These are phyloP conservation scores for Colletotrichum tropicale DNA, from an alignment of 2,329 filamentous ascomycete genomes.

Conservation along the genomic window DNA sequence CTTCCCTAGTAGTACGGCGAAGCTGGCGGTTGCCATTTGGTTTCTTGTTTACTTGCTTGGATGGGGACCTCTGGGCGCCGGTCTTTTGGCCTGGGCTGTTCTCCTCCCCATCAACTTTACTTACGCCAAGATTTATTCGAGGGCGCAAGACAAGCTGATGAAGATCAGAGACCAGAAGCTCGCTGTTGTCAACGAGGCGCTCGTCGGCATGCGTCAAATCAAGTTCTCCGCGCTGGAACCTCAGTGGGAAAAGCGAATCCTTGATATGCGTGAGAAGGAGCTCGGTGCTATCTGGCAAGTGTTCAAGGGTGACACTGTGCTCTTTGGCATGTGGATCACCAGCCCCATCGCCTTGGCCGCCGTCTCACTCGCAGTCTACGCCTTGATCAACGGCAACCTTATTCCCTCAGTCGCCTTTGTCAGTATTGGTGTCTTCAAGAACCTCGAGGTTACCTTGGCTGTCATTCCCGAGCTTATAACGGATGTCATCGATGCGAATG, in stretches of 20 bases:
- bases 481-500: constrained; percentile 71
- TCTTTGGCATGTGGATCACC: constrained; percentile 73
- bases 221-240: constrained; percentile 81
- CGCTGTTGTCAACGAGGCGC: constrained; percentile 75
- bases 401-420: constrained; percentile 80
- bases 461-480: constrained; percentile 77
- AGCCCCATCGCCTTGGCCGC: constrained; percentile 77
- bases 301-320: constrained; percentile 66
- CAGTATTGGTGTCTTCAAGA: constrained; percentile 74
- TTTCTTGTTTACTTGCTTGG: constrained; percentile 75
- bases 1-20: constrained; percentile 66
- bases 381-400: constrained; percentile 64
- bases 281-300: constrained; percentile 69
- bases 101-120: constrained; percentile 73
- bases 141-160: constrained; percentile 73
- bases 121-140: constrained; percentile 67
- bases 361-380: constrained; percentile 72
- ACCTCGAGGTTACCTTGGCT: constrained; percentile 74
- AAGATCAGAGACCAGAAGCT: constrained; percentile 78
- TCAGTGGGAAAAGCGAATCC: constrained; percentile 76
- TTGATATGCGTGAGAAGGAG: constrained; percentile 66
- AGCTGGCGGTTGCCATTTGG: constrained; percentile 67
- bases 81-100: constrained; percentile 66
- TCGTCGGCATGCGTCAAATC: constrained; percentile 83
- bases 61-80: constrained; percentile 70